Evolutionary conservation across 495 filamentous ascomycete species (phyloP).

Genomic region (Trypethelium eluteriae): DNA sequence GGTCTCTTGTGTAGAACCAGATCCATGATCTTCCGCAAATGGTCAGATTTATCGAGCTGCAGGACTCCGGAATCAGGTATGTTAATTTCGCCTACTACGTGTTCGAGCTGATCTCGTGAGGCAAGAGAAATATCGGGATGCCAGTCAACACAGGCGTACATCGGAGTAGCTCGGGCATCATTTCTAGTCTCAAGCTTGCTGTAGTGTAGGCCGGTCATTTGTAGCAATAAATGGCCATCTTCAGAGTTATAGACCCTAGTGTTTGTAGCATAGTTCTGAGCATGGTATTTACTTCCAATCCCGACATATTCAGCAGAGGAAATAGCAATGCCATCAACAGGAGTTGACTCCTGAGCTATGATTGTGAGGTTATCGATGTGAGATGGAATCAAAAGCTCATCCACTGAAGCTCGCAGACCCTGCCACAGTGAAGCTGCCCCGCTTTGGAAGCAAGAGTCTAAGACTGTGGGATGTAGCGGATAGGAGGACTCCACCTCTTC

Average conservation of each 20-base stretch:
- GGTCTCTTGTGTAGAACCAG: neutral
- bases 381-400: neutral
- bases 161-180: neutral
- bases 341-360: neutral
- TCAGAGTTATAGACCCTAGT: neutral
- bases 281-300: neutral
- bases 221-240: neutral
- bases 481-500: neutral
- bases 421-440: neutral
- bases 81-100: too few relatives aligned
- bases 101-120: neutral
- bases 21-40: neutral
- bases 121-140: neutral
- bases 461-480: neutral
- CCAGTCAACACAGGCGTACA: neutral
- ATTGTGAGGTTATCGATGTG: neutral
- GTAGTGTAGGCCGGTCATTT: neutral
- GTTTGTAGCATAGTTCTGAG: neutral
- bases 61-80: too few relatives aligned
- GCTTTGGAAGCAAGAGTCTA: neutral
- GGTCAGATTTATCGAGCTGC: neutral
- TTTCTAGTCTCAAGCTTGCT: neutral
- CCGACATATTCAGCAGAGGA: neutral
- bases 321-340: neutral
- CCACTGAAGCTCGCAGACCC: neutral